phyloP scores from a whole-genome alignment of 169 alveolate species.

The Eimeria sp. region DNA sequence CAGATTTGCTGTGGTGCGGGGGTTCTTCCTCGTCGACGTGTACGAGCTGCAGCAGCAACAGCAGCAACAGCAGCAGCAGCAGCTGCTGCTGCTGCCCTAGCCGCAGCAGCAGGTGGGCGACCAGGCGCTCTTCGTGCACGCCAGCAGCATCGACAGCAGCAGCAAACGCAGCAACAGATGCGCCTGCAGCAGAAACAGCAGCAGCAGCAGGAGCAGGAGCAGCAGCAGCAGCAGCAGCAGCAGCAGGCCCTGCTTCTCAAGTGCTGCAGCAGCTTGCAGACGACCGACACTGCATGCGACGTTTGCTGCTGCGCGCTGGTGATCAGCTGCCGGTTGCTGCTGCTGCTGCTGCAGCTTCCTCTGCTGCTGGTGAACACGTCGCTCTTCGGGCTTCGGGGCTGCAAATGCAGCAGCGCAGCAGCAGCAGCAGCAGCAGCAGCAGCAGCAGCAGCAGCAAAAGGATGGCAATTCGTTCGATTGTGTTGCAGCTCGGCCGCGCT shows the following conservation, averaged over 20 bases:
- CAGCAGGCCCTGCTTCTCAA: neutral
- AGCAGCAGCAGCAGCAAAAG: constrained; percentile 57
- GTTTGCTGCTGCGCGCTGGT: constrained; percentile 47
- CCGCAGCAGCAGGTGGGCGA: constrained; percentile 14
- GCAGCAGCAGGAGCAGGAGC: constrained; percentile 5
- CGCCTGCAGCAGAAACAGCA: neutral
- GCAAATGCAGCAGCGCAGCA: constrained; percentile 44
- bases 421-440: constrained; percentile 31
- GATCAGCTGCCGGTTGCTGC: constrained; percentile 41
- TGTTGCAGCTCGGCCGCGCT: constrained; percentile 36
- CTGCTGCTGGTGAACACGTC: constrained; percentile 2
- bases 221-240: constrained; percentile 58
- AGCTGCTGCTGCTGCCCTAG: neutral
- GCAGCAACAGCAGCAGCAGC: constrained; percentile 31
- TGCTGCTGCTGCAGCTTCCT: constrained; percentile 56
- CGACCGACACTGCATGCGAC: constrained; percentile 24
- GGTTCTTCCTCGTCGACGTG: neutral
- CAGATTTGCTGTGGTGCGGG: constrained; percentile 44
- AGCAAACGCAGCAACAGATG: neutral
- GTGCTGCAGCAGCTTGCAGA: constrained; percentile 39
- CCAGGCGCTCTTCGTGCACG: neutral
- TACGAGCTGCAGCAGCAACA: constrained; percentile 30
- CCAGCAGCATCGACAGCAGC: constrained; percentile 29
- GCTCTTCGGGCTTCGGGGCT: constrained; percentile 44
- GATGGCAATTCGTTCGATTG: neutral